These are phyloP conservation scores for Colletotrichum spinosum DNA, from an alignment of 2,329 filamentous ascomycete genomes.

Conservation along the genomic window DNA sequence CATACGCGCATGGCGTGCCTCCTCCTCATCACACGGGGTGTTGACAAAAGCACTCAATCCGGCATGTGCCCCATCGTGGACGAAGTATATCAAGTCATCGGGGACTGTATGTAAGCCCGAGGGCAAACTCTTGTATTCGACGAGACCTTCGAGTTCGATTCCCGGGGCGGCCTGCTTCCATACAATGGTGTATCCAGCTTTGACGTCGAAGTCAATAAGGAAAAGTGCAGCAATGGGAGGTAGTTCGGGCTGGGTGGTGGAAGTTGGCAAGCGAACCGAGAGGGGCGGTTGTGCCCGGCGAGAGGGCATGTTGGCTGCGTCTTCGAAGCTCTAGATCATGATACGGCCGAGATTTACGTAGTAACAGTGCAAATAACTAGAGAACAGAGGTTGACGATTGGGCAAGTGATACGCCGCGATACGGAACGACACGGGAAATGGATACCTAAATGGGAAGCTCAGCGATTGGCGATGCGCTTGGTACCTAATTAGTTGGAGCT, in stretches of 20 bases:
- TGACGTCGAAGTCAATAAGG: slow-evolving; percentile 91
- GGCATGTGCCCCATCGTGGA: slow-evolving; percentile 82
- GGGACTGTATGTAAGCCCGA: slow-evolving; percentile 91
- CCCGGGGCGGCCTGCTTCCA: slow-evolving; percentile 83
- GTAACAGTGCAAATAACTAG: no score
- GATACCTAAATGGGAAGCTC: slow-evolving; percentile 11
- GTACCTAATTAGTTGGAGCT: slow-evolving; percentile 24
- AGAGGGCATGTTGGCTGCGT: slow-evolving; percentile 42
- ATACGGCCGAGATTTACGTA: neutral
- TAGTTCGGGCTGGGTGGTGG: slow-evolving; percentile 56
- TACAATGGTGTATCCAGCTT: slow-evolving; percentile 88
- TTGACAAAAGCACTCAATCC: slow-evolving; percentile 95
- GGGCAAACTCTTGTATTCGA: slow-evolving; percentile 96
- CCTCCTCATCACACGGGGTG: slow-evolving; percentile 78
- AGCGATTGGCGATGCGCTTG: slow-evolving; percentile 33
- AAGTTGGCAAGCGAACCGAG: slow-evolving; percentile 49
- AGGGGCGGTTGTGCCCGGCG: slow-evolving; percentile 54
- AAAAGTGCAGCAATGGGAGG: slow-evolving; percentile 82
- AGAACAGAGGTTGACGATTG: no score
- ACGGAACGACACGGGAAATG: no score
- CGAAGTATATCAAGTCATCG: slow-evolving; percentile 93
- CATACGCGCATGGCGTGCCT: slow-evolving; percentile 89
- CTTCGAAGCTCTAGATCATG: slow-evolving; percentile 29
- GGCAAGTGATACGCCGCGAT: neutral
- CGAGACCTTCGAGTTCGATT: slow-evolving; percentile 83